Conservation (phyloP, 106 monocot genomes). For the Phalaenopsis equestris region DNA sequence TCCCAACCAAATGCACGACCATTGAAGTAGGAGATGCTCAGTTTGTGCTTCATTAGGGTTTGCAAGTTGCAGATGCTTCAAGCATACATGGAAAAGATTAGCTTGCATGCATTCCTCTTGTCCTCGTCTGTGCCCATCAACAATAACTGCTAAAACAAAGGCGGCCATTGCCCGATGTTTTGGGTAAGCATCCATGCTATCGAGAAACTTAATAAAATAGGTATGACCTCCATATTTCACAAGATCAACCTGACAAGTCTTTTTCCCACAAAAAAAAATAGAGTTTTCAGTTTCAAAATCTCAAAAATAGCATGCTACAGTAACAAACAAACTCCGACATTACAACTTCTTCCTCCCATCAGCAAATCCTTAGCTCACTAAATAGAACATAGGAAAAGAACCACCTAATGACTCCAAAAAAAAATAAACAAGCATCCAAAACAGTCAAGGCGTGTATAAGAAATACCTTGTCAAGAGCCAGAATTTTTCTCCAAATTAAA, state of each 20-base stretch:
- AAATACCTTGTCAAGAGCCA: conserved; percentile 89
- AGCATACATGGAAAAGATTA: conserved; percentile 70
- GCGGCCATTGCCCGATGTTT: conserved; percentile 96
- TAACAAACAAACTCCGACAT: not conserved
- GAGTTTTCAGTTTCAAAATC: not conserved
- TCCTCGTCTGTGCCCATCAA: conserved; percentile 73
- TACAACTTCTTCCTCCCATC: not conserved
- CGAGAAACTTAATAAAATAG: conserved; percentile 94
- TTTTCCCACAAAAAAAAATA: conserved; percentile 7
- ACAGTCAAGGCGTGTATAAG: not conserved
- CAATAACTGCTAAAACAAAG: conserved; percentile 86
- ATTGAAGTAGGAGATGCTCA: conserved; percentile 82
- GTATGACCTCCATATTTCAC: too few species aligned
- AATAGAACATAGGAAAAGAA: not conserved
- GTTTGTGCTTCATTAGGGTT: conserved; percentile 47
- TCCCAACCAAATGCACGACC: conserved; percentile 86
- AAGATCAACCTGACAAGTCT: conserved; percentile 81
- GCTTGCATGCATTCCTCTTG: conserved; percentile 75
- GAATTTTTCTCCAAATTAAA: conserved; percentile 97
- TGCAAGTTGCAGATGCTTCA: conserved; percentile 65
- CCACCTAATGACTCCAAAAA: not conserved
- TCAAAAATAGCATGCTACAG: not conserved
- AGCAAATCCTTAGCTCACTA: not conserved
- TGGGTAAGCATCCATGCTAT: conserved; percentile 76
- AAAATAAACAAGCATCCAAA: not conserved